Evolutionary conservation across 495 filamentous ascomycete species (phyloP).

Genomic region (Xylaria curta): DNA sequence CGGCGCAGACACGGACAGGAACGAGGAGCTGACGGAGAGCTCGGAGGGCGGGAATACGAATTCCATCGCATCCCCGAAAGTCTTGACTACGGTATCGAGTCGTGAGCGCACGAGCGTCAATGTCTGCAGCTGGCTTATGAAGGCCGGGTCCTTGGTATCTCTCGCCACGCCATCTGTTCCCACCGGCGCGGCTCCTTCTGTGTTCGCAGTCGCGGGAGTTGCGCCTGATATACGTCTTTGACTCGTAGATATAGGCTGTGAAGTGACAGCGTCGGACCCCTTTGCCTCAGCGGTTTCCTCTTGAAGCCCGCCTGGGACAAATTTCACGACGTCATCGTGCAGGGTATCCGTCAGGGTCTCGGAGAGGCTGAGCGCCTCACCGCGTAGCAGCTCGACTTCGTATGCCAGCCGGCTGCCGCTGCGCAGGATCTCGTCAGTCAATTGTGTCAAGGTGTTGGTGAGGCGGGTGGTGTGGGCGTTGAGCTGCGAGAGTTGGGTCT

Average conservation of each 20-base stretch:
- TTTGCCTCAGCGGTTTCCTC: constrained; percentile 27
- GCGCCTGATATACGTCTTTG: constrained; percentile 40
- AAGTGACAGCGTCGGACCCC: constrained; percentile 18
- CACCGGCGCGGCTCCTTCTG: constrained; percentile 25
- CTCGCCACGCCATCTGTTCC: neutral
- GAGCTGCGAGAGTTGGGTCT: constrained; percentile 82
- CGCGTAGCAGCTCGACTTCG: constrained; percentile 90
- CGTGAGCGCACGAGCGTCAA: constrained; percentile 80
- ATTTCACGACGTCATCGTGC: constrained; percentile 70
- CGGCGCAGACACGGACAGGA: constrained; percentile 82
- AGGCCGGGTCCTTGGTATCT: constrained; percentile 63
- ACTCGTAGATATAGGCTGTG: constrained; percentile 28
- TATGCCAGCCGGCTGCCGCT: constrained; percentile 87
- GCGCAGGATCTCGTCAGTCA: constrained; percentile 94
- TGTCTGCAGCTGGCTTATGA: constrained; percentile 79
- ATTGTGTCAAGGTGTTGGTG: constrained; percentile 79
- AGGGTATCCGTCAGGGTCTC: constrained; percentile 77
- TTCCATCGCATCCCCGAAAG: constrained; percentile 91
- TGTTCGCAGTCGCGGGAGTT: constrained; percentile 24
- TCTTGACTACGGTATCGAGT: constrained; percentile 83
- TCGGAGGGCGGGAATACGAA: constrained; percentile 88
- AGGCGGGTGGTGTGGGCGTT: constrained; percentile 85
- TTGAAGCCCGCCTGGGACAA: constrained; percentile 63
- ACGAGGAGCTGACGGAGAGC: constrained; percentile 71
- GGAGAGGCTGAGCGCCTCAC: constrained; percentile 78